Evolutionary conservation across 768 basidiomycete genomes (phyloP), one percentile per base, ranked within the genome.

Genomic region (Boletus fagicola): DNA sequence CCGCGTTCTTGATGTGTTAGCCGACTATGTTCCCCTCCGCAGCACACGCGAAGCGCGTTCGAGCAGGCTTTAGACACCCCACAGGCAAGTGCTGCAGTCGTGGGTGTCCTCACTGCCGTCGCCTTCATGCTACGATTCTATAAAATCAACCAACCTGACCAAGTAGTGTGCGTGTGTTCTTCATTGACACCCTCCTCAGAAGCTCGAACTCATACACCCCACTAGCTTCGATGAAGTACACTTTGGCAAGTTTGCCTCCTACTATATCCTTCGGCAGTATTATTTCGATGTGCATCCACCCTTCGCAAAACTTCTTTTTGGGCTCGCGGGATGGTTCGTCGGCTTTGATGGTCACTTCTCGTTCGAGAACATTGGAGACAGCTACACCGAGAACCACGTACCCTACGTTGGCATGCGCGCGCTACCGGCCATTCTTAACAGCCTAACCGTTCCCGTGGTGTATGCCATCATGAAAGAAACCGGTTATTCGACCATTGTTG

Each of bases 281-380:
- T 98, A 98, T 76, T 99, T 99, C 78, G 97, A 99, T 71, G 96
- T 99, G 9, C 97, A 99, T 67, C 97, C 97, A 38, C 97, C 97
- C 2, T 84, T 98, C 51, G 95, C 97, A 42, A 99, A 99, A 72
- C 82, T 99, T 58, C 80, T 99, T 26, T 92, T 96, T 67, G 97
- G 88, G 42, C 81, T 97, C 35, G 91, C 92, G 30, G 97, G 94
- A 60, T 98, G 93, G 93, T 90, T 95, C 56, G 92, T 94, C 31
- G 97, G 96, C 11, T 98, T 95, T 68, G 90, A 98, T 63, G 97
- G 97, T 40, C 79, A 87, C 50, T 99, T 98, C 74, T 80, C 85
- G 30, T 99, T 99, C 78, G 91, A 97, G 58, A 88, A 86, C 65
- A 98, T 99, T 60, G 97, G 95, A 26, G 96, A 98, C 72, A 91